These are phyloP conservation scores for Colletotrichum tofieldiae DNA, from an alignment of 2,329 filamentous ascomycete genomes.

Conservation along the genomic window DNA sequence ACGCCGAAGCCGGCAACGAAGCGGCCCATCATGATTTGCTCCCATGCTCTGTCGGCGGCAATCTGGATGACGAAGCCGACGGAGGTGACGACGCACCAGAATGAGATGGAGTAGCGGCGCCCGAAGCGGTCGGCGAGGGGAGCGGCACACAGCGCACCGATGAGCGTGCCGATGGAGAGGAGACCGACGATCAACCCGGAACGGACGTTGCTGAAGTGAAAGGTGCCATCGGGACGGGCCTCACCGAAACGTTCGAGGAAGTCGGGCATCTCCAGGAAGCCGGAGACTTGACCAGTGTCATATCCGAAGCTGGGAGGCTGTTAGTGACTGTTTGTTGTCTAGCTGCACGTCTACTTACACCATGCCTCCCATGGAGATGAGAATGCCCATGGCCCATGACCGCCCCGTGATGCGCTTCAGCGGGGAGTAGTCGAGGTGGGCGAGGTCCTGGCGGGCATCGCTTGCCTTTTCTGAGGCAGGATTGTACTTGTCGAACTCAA, in stretches of 20 bases:
- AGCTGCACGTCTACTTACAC: constrained; percentile 52
- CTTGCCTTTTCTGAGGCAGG: constrained; percentile 56
- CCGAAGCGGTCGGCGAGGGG: constrained; percentile 77
- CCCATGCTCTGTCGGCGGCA: constrained; percentile 69
- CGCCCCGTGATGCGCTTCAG: constrained; percentile 57
- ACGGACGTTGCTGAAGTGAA: constrained; percentile 66
- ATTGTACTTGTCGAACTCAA: constrained; percentile 61
- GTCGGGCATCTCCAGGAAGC: constrained; percentile 72
- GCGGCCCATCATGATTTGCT: constrained; percentile 77
- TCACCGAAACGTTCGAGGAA: constrained; percentile 68
- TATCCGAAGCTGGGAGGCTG: constrained; percentile 57
- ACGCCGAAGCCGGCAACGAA: constrained; percentile 78
- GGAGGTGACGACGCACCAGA: constrained; percentile 73
- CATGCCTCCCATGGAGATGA: constrained; percentile 63
- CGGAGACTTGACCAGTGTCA: constrained; percentile 69
- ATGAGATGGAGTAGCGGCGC: constrained; percentile 73
- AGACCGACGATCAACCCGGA: constrained; percentile 73
- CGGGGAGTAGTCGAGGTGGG: constrained; percentile 62
- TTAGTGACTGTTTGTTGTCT: constrained; percentile 15
- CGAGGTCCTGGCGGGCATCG: constrained; percentile 53
- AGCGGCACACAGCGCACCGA: constrained; percentile 73
- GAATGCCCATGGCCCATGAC: constrained; percentile 55
- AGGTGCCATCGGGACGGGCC: constrained; percentile 54
- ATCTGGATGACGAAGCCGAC: constrained; percentile 80
- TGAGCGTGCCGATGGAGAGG: constrained; percentile 72